These are phyloP conservation scores for Fusarium sp. DNA, from an alignment of 2,329 filamentous ascomycete species.

Conservation along the genomic window DNA sequence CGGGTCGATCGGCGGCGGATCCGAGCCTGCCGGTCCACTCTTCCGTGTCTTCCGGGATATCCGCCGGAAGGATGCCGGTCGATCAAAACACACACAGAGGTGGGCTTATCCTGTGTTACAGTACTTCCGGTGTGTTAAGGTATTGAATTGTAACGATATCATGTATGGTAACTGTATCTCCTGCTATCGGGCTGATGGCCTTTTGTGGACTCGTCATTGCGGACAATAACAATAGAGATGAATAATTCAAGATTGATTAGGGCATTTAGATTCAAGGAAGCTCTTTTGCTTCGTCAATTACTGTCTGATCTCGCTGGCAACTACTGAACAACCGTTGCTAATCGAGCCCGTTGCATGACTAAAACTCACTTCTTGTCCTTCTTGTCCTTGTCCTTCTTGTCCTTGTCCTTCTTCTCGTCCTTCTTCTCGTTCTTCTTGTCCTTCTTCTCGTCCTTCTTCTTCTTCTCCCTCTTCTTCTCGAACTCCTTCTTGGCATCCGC, in stretches of 20 bases:
- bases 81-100: neutral
- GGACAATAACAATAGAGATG: too few relatives aligned
- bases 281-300: neutral
- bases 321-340: neutral
- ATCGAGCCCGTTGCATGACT: neutral
- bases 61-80: neutral
- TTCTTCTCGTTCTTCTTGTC: neutral
- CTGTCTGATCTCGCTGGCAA: neutral
- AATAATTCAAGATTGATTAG: neutral
- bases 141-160: too few relatives aligned
- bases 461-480: neutral
- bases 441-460: too few relatives aligned
- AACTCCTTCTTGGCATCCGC: neutral
- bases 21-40: neutral
- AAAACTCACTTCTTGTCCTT: neutral
- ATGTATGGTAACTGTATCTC: too few relatives aligned
- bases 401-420: neutral
- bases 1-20: neutral
- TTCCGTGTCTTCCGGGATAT: slow-evolving; percentile 1
- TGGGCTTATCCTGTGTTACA: too few relatives aligned
- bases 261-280: neutral
- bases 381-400: neutral
- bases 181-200: too few relatives aligned
- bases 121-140: too few relatives aligned
- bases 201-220: too few relatives aligned